Percentiles rank a stretch among this genome's conserved stretches.
Evolutionary conservation across 768 basidiomycete species (phyloP).

Genomic region (Suillus ampliporus): DNA sequence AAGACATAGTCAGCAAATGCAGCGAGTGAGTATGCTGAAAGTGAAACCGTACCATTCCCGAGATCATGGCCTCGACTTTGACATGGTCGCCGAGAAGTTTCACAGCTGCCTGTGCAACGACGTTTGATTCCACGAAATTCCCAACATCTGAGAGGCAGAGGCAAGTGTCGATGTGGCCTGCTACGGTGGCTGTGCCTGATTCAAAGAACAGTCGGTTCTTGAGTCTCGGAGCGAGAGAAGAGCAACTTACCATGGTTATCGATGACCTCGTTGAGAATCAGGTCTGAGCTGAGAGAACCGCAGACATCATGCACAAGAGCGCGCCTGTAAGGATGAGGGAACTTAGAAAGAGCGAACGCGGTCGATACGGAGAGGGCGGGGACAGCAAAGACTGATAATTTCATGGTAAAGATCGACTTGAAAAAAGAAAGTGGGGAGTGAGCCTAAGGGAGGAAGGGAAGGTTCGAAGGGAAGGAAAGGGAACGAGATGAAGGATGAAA

Average conservation of each 20-base stretch:
- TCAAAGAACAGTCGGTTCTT: not conserved
- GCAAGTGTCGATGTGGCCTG: conserved; percentile 34
- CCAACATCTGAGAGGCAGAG: conserved; percentile 36
- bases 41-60: conserved; percentile 28
- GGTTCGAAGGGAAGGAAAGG: not conserved
- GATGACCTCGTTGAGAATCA: conserved; percentile 23
- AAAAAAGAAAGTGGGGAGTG: conserved; percentile 8
- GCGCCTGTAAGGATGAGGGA: conserved; percentile 12
- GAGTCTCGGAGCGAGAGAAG: too few relatives aligned
- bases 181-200: conserved; percentile 25
- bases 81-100: conserved; percentile 24
- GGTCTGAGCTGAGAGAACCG: conserved; percentile 19
- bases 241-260: conserved; percentile 15
- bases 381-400: conserved; percentile 13
- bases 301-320: conserved; percentile 19
- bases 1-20: not conserved
- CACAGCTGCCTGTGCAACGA: conserved; percentile 27
- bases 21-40: not conserved
- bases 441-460: conserved; percentile 3
- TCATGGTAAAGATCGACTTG: conserved; percentile 25
- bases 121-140: conserved; percentile 28
- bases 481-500: not conserved
- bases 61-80: conserved; percentile 28
- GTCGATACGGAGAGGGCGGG: conserved; percentile 25
- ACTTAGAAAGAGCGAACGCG: conserved; percentile 20